Evolutionary conservation across 768 basidiomycete species (phyloP).

Genomic region (Psilocybe cyanescens): DNA sequence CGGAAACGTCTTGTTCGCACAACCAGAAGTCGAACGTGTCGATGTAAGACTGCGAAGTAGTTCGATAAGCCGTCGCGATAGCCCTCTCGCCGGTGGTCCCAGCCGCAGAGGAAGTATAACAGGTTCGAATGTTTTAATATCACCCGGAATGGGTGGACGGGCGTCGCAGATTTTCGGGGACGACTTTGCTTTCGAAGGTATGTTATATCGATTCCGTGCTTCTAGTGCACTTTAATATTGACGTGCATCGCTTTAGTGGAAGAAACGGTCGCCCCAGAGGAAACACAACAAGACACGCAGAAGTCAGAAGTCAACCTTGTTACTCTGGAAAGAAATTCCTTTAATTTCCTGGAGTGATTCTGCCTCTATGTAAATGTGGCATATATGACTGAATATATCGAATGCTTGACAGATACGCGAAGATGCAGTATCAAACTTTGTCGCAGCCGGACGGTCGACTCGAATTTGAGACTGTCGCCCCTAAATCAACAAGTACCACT

Average conservation of each 20-base stretch:
- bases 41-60: conserved; percentile 59
- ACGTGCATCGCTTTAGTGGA: conserved; percentile 9
- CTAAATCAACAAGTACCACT: conserved; percentile 64
- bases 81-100: conserved; percentile 47
- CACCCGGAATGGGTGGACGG: conserved; percentile 52
- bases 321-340: conserved; percentile 74
- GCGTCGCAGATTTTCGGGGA: conserved; percentile 52
- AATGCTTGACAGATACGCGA: conserved; percentile 61
- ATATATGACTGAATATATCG: not conserved
- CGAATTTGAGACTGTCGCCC: conserved; percentile 69
- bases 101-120: conserved; percentile 48
- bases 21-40: conserved; percentile 45
- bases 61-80: conserved; percentile 58
- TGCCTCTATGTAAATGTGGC: not conserved
- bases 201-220: conserved; percentile 10
- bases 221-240: not conserved
- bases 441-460: conserved; percentile 50
- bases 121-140: conserved; percentile 46
- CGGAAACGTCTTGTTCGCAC: conserved; percentile 36
- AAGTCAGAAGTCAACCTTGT: conserved; percentile 57
- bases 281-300: conserved; percentile 46
- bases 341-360: conserved; percentile 79
- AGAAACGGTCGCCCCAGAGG: conserved; percentile 20
- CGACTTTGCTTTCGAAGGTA: conserved; percentile 73
- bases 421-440: conserved; percentile 72